Base-by-base conservation (phyloP, 1,284 basidiomycete genomes). In the Ustanciosporium gigantosporum region DNA sequence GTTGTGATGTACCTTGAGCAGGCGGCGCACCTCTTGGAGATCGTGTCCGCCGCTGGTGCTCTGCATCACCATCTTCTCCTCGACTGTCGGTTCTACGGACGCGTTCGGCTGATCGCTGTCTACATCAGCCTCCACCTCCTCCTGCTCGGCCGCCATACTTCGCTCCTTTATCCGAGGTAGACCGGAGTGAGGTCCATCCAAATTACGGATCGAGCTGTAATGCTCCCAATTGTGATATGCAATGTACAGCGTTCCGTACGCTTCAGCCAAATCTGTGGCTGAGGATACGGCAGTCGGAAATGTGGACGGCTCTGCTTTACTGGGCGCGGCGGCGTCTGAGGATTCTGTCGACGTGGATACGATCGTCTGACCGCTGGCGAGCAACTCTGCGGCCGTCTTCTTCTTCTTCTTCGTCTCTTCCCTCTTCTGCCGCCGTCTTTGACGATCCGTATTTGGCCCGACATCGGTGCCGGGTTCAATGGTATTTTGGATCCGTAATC, bases 201-300 rank as follows among this genome's bases (percentile, higher is more conserved):
- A 79, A 76, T 89, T 91, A 31, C 90, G 87, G 42, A 93, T 88
- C 17, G 88, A 90, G n/a, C 89, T 91, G 74, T 92, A 93, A 77
- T 93, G 91, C 73, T 93, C 89, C 89, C 89, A 92, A 69, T 90
- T 89, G 73, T 92, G 88, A 74, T 91, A 91, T 25, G 74, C 74
- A 38, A 76, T 61, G 52, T 71, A 70, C 15, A 76, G 55, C 3
- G 74, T 70, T 1, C 74, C 74, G 25, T 60, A 67, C 8, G 68
- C 64, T 38, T 76, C 74, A 21, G 61, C 51, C 3, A 31, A 46
- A 15, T 35, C 23, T 20, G 15, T 31, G 13, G 27, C 5, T 2
- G 34, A n/a, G 17, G 38, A 7, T 13, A 34, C n/a, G 9, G 35
- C 31, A 20, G 29, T 24, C 24, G 24, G 23, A 8, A 32, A 41